Base-by-base conservation (phyloP, 2,329 filamentous ascomycete species). In the Colletotrichum lindemuthianum region DNA sequence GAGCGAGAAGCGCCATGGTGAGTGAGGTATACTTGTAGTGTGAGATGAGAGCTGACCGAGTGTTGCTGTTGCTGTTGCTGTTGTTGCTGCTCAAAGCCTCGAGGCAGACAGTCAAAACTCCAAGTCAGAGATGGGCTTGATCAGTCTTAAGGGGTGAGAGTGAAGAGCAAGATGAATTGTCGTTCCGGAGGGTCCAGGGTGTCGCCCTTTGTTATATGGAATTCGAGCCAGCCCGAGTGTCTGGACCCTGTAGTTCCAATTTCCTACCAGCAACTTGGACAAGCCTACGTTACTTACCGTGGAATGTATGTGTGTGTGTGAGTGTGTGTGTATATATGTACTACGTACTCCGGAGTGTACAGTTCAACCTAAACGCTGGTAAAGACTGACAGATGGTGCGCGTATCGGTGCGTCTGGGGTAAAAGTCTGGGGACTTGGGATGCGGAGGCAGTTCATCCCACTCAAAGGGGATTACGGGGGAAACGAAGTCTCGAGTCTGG, bases 1-100 rank as follows among this genome's bases (percentile, higher is more conserved):
- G 78, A 24, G 79, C 72, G 58, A 87, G 78, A 68, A 87, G 72
- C 66, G 77, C 77, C 80, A 82, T 82, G 48, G 47, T 72, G 65
- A 41, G 36, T 59, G 33, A 36, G 24, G 45, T 33, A 12, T n/a
- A n/a, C 39, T 36, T 43, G 9, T 32, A 37, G 15, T 13, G 37
- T 24, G 40, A 34, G 43, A 32, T 33, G 58, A 16, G 16, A 59
- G 11, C 40, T 59, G 36, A 53, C 40, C 41, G 9, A 24, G 59
- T 56, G 10, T 51, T 54, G 24, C 24, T 24, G 24, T 24, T 24
- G 24, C 24, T 24, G 24, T 24, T 24, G 24, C 16, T n/a, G 59
- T 34, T 24, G 49, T 24, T 51, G 45, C 8, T 61, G 58, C 41
- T 49, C 47, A 47, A 49, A 47, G 44, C 58, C 41, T 44, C 43